Base-by-base conservation (phyloP, 177 flowering plant genomes). In the Vitis hybrid region DNA sequence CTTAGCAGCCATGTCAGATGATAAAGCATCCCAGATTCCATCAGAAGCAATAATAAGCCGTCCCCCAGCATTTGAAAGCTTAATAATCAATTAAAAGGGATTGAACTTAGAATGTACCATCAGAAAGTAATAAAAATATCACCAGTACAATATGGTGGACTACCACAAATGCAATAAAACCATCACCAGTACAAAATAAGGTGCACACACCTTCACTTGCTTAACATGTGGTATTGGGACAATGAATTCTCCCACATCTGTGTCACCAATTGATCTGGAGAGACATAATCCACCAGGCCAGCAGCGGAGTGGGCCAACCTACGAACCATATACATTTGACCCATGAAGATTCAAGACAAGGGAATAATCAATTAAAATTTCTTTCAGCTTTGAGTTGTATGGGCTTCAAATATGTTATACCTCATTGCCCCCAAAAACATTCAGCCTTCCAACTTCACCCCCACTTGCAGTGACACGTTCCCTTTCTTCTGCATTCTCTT, bases 201-300 rank as follows among this genome's bases (percentile, higher is more conserved):
- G 23, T 30, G 54, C 23, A 57, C 81, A 78, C 71, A 89, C 98
- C 86, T 89, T 93, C 75, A 93, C 94, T 93, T 93, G 98, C 84
- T 93, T 93, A 70, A 93, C 98, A 77, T 91, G 94, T 11, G 98
- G 98, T 64, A 92, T 74, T 32, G 97, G 97, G 55, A 92, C 97
- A 67, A 92, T 92, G 77, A 70, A 92, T 75, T 91, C 94, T 51
- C 98, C 98, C 21, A 91, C 97, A 81, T 93, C 98, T 57, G 89
- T 86, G 75, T 93, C 98, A 60, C 98, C 98, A 74, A 93, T 93
- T 21, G 98, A 93, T 72, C 98, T 83, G 56, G 98, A 93, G 66
- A 93, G 93, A 76, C 98, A 93, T 76, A 93, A 80, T 39, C 97
- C 98, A 66, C 98, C 97, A 79, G 98, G 98, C 98, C 98, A 93